Percentiles rank a stretch among this genome's conserved stretches.
Evolutionary conservation across 345 rosid genomes (phyloP).

Genomic region (Gossypium arboreum): DNA sequence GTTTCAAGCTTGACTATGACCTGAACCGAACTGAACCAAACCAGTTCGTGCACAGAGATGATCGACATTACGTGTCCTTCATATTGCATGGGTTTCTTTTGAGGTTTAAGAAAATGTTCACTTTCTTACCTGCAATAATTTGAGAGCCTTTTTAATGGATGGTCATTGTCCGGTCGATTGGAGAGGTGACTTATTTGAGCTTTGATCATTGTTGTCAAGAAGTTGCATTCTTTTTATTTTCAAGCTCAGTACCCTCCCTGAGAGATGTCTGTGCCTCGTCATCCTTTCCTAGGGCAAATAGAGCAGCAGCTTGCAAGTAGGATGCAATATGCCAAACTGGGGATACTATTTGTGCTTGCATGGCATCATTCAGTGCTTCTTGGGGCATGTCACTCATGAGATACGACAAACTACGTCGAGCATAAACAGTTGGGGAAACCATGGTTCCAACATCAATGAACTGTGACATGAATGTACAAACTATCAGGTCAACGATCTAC

Average conservation of each 20-base stretch:
- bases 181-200: neutral
- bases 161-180: conserved; percentile 9
- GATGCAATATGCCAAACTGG: conserved; percentile 85
- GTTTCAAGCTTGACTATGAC: conserved; percentile 28
- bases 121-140: conserved; percentile 14
- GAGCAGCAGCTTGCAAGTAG: conserved; percentile 78
- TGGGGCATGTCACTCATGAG: conserved; percentile 76
- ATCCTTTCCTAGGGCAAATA: conserved; percentile 56
- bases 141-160: conserved; percentile 19
- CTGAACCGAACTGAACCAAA: neutral
- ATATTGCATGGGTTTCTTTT: conserved; percentile 2
- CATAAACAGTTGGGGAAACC: conserved; percentile 81
- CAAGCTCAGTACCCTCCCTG: conserved; percentile 66
- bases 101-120: conserved; percentile 2
- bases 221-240: conserved; percentile 41
- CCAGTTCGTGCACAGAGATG: conserved; percentile 8
- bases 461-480: conserved; percentile 31
- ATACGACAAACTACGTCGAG: conserved; percentile 72
- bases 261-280: conserved; percentile 70
- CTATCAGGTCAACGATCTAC: neutral
- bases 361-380: conserved; percentile 74
- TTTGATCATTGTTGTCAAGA: neutral
- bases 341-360: conserved; percentile 80
- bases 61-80: neutral
- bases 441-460: conserved; percentile 78